These are phyloP conservation scores for Camillea tinctor DNA, from an alignment of 2,329 filamentous ascomycete species.

Conservation along the genomic window DNA sequence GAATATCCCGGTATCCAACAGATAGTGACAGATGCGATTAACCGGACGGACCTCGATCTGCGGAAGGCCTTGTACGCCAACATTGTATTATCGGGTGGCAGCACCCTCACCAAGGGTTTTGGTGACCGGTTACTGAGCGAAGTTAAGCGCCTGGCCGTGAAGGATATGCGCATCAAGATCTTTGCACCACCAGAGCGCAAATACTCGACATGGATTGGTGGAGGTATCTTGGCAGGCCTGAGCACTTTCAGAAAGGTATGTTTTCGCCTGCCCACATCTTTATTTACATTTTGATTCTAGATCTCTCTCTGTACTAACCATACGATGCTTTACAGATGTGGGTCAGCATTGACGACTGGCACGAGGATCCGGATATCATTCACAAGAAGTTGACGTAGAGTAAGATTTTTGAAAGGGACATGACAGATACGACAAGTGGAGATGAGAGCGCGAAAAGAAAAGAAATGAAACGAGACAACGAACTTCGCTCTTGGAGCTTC, in stretches of 20 bases:
- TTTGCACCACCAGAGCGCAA: constrained; percentile 96
- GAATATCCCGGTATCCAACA: constrained; percentile 98
- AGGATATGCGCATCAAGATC: constrained; percentile 99
- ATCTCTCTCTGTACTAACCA: constrained; percentile 15
- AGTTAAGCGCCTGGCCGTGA: constrained; percentile 89
- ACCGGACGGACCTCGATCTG: constrained; percentile 90
- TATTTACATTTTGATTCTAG: background rate
- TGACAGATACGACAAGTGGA: background rate
- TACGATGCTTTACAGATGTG: constrained; percentile 71
- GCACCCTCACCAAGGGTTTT: constrained; percentile 94
- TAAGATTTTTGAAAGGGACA: background rate
- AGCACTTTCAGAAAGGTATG: constrained; percentile 97
- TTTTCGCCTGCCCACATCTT: constrained; percentile 2
- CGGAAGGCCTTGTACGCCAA: constrained; percentile 93
- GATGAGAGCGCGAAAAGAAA: constrained; percentile 2
- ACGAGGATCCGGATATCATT: constrained; percentile 98
- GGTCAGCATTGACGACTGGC: constrained; percentile 99
- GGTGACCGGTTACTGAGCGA: constrained; percentile 89
- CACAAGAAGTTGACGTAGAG: constrained; percentile 89
- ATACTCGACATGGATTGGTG: constrained; percentile 99
- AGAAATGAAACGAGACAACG: background rate
- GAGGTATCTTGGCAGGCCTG: constrained; percentile 91
- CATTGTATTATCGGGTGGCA: constrained; percentile 94
- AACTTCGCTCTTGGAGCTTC: background rate
- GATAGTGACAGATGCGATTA: constrained; percentile 95